phyloP scores from a whole-genome alignment of 306 rosid species.

The Castanospermum australe region DNA sequence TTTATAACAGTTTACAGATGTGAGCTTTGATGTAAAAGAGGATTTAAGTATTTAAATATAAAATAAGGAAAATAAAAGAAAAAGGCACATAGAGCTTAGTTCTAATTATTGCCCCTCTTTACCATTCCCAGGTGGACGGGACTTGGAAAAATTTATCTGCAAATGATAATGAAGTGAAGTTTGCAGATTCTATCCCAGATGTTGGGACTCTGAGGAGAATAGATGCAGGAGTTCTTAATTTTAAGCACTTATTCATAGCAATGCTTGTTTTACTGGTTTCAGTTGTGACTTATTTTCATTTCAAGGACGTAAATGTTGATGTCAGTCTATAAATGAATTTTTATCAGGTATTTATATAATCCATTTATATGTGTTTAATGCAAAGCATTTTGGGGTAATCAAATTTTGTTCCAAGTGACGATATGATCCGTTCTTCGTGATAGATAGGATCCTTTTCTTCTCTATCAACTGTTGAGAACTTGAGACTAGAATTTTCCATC shows the following conservation, averaged over 20 bases:
- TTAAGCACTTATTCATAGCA: conserved; percentile 47
- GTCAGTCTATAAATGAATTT: conserved; percentile 1
- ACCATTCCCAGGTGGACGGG: conserved; percentile 42
- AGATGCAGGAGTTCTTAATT: conserved; percentile 69
- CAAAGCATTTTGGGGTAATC: conserved; percentile 16
- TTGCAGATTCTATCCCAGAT: conserved; percentile 38
- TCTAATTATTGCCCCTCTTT: conserved; percentile 13
- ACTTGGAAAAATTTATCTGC: conserved; percentile 30
- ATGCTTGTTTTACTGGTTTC: conserved; percentile 54
- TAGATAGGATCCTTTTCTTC: background rate
- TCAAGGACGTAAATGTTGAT: conserved; percentile 33
- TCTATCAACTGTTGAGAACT: background rate
- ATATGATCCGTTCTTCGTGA: background rate
- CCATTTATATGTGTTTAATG: background rate
- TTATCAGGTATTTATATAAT: background rate
- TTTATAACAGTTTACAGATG: background rate
- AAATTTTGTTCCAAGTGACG: conserved; percentile 14
- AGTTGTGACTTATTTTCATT: conserved; percentile 37
- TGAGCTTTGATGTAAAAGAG: background rate
- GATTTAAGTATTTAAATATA: background rate
- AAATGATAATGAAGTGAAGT: conserved; percentile 26
- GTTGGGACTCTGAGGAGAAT: conserved; percentile 64
- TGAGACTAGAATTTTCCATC: background rate
- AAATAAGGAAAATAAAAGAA: background rate
- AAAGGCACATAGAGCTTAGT: background rate